Percentiles rank a stretch among this genome's conserved stretches.
Conservation (phyloP, 805 yeast species). For the Middelhovenomyces tepae region DNA sequence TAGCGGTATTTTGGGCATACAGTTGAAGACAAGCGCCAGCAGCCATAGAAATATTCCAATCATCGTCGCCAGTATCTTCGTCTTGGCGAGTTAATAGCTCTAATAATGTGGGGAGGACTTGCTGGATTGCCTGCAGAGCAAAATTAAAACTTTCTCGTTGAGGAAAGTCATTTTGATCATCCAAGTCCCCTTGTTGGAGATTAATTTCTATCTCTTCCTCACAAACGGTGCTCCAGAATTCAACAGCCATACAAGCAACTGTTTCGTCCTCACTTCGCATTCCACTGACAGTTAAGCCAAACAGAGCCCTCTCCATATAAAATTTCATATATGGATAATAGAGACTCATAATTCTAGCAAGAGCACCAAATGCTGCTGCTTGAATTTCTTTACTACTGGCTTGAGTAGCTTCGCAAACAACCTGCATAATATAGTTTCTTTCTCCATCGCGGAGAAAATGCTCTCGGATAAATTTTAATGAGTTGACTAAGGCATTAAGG, state of each 20-base stretch:
- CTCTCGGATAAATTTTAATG: constrained; percentile 77
- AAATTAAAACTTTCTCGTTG: constrained; percentile 62
- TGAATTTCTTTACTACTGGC: constrained; percentile 72
- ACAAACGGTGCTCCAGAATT: constrained; percentile 99
- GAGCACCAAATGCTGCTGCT: constrained; percentile 92
- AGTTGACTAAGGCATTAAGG: constrained; percentile 80
- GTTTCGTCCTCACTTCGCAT: constrained; percentile 78
- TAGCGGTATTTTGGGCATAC: constrained; percentile 85
- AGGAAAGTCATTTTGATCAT: constrained; percentile 10
- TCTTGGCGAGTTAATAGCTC: constrained; percentile 76
- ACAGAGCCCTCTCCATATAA: constrained; percentile 95
- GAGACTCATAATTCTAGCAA: constrained; percentile 82
- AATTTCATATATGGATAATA: constrained; percentile 86
- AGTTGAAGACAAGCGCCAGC: constrained; percentile 95
- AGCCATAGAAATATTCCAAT: constrained; percentile 97
- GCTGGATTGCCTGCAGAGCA: constrained; percentile 74
- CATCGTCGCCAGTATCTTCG: constrained; percentile 91
- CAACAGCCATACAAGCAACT: constrained; percentile 97
- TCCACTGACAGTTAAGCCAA: constrained; percentile 76
- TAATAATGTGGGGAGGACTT: constrained; percentile 81
- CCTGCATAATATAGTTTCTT: constrained; percentile 96
- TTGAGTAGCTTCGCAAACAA: constrained; percentile 98
- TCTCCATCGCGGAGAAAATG: constrained; percentile 93
- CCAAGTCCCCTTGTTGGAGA: constrained; percentile 40
- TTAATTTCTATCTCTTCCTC: constrained; percentile 88